phyloP scores from a whole-genome alignment of 768 basidiomycete genomes.

The Leccinum subgranulosum region DNA sequence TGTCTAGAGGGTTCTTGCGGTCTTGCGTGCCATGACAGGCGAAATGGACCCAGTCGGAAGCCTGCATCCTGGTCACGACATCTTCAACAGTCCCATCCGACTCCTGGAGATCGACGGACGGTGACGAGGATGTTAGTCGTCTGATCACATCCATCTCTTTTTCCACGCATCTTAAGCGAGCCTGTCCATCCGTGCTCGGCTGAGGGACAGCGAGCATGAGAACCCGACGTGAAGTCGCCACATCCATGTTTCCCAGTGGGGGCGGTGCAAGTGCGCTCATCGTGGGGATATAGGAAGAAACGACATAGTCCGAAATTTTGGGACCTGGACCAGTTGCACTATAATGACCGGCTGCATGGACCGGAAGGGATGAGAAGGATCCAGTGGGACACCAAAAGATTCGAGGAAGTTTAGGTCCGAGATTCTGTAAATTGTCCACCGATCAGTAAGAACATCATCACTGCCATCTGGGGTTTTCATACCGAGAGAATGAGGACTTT shows the following conservation, averaged over 20 bases:
- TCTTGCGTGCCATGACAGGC: slow-evolving; percentile 9
- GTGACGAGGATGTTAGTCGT: not conserved
- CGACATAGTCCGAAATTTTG: not conserved
- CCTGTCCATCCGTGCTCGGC: slow-evolving; percentile 12
- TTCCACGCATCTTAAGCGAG: not conserved
- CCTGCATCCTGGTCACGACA: not conserved
- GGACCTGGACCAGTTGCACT: not conserved
- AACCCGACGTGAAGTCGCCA: not conserved
- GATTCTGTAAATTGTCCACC: not conserved
- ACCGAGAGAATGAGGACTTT: not conserved
- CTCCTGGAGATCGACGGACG: not conserved
- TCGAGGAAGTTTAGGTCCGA: not conserved
- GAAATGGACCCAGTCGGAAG: not conserved
- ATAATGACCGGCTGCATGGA: not conserved
- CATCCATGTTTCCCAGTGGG: not conserved
- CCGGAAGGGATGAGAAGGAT: not conserved
- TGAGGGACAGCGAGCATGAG: slow-evolving; percentile 11
- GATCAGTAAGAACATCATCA: not conserved
- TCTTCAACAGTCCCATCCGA: not conserved
- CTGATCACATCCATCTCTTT: slow-evolving; percentile 22
- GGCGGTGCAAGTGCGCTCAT: slow-evolving; percentile 16
- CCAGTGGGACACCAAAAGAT: not conserved
- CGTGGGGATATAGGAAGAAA: slow-evolving; percentile 29
- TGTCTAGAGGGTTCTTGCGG: slow-evolving; percentile 16
- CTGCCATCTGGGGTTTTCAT: not conserved